Percentiles rank a stretch among this genome's conserved stretches.
These are phyloP conservation scores for Yamadazyma takamatsuzukensis DNA, from an alignment of 805 yeast species.

Conservation along the genomic window DNA sequence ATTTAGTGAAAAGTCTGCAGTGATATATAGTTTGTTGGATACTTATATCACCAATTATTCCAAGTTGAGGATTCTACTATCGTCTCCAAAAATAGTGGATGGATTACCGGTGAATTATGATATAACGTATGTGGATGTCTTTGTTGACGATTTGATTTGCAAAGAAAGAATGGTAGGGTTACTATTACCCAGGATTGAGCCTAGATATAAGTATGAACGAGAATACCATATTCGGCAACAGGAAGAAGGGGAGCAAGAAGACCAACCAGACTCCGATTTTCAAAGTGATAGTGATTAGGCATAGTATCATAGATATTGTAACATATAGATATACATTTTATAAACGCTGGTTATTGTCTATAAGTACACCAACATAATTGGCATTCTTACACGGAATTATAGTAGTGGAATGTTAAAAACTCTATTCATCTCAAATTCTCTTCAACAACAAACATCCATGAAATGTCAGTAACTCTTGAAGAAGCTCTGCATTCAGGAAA, in stretches of 20 bases:
- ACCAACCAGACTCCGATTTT: conserved; percentile 13
- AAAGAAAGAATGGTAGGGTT: conserved; percentile 67
- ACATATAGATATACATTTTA: background rate
- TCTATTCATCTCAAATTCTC: no score
- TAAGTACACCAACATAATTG: no score
- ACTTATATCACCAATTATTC: conserved; percentile 62
- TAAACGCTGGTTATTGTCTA: background rate
- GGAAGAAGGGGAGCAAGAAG: conserved; percentile 9
- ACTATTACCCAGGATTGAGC: conserved; percentile 60
- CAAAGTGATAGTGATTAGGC: conserved; percentile 38
- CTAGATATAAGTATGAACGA: conserved; percentile 35
- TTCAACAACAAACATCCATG: no score
- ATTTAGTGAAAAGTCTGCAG: conserved; percentile 31
- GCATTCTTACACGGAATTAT: no score
- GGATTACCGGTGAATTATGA: conserved; percentile 33
- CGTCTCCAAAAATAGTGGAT: conserved; percentile 18
- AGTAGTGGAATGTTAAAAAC: no score
- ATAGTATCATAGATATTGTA: background rate
- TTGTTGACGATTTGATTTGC: conserved; percentile 57
- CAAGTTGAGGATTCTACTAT: conserved; percentile 48
- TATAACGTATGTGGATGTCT: conserved; percentile 62
- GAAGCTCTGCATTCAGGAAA: conserved; percentile 15
- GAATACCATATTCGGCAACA: conserved; percentile 23
- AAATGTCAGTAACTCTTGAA: conserved; percentile 7
- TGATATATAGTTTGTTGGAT: conserved; percentile 51